Conservation (phyloP, 768 basidiomycete genomes). For the Boletus pseudo-olivaceus region DNA sequence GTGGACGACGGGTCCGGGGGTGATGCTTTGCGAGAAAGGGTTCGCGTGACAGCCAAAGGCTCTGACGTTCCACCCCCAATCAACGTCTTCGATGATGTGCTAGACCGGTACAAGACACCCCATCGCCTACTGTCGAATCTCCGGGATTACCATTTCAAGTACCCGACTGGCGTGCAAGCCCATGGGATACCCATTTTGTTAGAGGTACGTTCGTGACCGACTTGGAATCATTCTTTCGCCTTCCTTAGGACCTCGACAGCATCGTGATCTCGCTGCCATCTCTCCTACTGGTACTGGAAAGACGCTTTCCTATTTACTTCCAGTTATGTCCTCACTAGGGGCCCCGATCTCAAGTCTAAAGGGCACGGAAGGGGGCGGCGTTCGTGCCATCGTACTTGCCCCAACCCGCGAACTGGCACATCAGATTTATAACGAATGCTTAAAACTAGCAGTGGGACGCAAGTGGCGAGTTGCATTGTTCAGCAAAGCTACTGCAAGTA, state of each 20-base stretch:
- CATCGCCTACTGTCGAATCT: slow-evolving; percentile 66
- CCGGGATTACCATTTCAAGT: slow-evolving; percentile 50
- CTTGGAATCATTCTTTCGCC: neutral
- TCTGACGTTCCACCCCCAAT: slow-evolving; percentile 58
- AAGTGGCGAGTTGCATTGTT: slow-evolving; percentile 83
- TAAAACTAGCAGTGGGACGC: slow-evolving; percentile 74
- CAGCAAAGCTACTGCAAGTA: slow-evolving; percentile 86
- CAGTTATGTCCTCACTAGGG: slow-evolving; percentile 61
- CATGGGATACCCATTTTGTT: slow-evolving; percentile 77
- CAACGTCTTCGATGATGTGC: slow-evolving; percentile 57
- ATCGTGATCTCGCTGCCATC: slow-evolving; percentile 85
- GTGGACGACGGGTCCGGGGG: slow-evolving; percentile 23
- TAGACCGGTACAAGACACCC: slow-evolving; percentile 54
- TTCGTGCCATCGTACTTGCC: slow-evolving; percentile 77
- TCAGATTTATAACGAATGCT: slow-evolving; percentile 90
- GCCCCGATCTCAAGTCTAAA: slow-evolving; percentile 52
- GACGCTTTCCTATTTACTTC: slow-evolving; percentile 88
- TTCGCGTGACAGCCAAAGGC: slow-evolving; percentile 77
- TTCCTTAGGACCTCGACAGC: slow-evolving; percentile 36
- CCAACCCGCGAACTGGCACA: slow-evolving; percentile 96
- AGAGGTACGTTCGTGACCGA: slow-evolving; percentile 46
- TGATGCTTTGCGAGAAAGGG: slow-evolving; percentile 34
- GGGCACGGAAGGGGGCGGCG: slow-evolving; percentile 49
- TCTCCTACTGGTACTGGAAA: slow-evolving; percentile 98
- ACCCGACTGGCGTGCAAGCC: slow-evolving; percentile 81